Base-by-base conservation (phyloP, 140 eudicot genomes). In the Stevia rebaudiana region DNA sequence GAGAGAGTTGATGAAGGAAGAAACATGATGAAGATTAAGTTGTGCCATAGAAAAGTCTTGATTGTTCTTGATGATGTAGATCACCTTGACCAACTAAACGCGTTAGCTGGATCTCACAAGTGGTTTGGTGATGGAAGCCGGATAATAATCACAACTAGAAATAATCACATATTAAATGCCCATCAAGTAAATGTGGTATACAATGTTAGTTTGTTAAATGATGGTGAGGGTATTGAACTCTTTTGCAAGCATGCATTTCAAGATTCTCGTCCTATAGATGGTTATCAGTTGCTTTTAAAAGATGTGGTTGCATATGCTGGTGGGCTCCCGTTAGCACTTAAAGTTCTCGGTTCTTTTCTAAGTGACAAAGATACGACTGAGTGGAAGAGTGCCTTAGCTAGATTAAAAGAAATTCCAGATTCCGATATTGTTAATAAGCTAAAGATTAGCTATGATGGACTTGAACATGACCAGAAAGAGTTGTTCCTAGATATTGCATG, bases 81-180 rank as follows among this genome's bases (percentile, higher is more conserved):
- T 64, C 44, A 61, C 37, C 53, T 10, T 19, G n/a, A 33, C 19
- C 84, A 85, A 13, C 82, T 82, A 19, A 36, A 46, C 0, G 57
- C 43, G 1, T 61, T 81, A 54, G 78, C 22, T 47, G 72, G 67
- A n/a, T 24, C 65, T 1, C 56, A 41, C 35, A 61, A 58, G 19
- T 82, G 88, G 88, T 76, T 85, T 55, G 70, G 70, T 56, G 72
- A 79, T 33, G 88, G 94, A 36, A 84, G 92, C 16, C 50, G 80
- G 11, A 59, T 84, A 8, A 73, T 84, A 39, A 74, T 79, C 46
- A 85, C 62, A 12, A 82, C 88, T 10, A 82, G 94, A 63, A 62
- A 85, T 8, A 17, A 63, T 8, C 33, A 53, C 37, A 8, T 76
- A 25, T 24, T 76, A 53, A 40, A 35, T 15, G 46, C 63, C 17